phyloP scores from a whole-genome alignment of 495 filamentous ascomycete genomes.

The Tuber magnatum region DNA sequence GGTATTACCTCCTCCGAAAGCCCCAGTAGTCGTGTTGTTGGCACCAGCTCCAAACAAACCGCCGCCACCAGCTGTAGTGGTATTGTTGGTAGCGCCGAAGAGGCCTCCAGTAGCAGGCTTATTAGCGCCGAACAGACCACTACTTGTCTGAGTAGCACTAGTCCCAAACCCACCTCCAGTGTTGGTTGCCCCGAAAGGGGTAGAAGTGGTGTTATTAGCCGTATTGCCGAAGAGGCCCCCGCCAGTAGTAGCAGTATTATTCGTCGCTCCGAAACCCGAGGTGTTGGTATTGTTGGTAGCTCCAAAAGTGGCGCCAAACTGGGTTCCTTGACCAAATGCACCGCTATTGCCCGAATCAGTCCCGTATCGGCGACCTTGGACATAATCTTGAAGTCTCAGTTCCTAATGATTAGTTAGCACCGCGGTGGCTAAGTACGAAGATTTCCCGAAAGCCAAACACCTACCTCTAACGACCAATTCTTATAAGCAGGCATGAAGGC shows the following conservation, averaged over 20 bases:
- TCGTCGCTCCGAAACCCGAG: slow-evolving; percentile 41
- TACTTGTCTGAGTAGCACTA: slow-evolving; percentile 44
- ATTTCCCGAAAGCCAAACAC: slow-evolving; percentile 3
- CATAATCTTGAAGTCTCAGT: slow-evolving; percentile 80
- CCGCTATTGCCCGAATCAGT: slow-evolving; percentile 64
- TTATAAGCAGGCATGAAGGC: slow-evolving; percentile 77
- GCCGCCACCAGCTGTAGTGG: slow-evolving; percentile 46
- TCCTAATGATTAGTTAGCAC: slow-evolving; percentile 47
- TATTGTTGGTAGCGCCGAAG: slow-evolving; percentile 45
- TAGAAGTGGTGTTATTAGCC: slow-evolving; percentile 41
- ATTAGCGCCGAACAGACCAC: slow-evolving; percentile 47
- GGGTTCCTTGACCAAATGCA: slow-evolving; percentile 65
- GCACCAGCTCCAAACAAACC: slow-evolving; percentile 53
- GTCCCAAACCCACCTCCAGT: slow-evolving; percentile 44
- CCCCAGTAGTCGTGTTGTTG: slow-evolving; percentile 29
- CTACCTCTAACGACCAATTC: slow-evolving; percentile 73
- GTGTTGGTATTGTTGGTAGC: slow-evolving; percentile 43
- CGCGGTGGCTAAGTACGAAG: slow-evolving; percentile 1
- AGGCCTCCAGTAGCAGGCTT: slow-evolving; percentile 47
- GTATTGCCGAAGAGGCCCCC: slow-evolving; percentile 50
- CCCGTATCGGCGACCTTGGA: slow-evolving; percentile 72
- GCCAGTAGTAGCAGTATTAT: slow-evolving; percentile 43
- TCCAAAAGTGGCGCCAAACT: slow-evolving; percentile 49
- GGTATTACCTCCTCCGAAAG: slow-evolving; percentile 37
- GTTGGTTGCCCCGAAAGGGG: slow-evolving; percentile 48